Evolutionary conservation across 192 early-diverging fungal genomes (phyloP), one percentile per base, ranked within the genome.

Genomic region (Podila clonocystis): DNA sequence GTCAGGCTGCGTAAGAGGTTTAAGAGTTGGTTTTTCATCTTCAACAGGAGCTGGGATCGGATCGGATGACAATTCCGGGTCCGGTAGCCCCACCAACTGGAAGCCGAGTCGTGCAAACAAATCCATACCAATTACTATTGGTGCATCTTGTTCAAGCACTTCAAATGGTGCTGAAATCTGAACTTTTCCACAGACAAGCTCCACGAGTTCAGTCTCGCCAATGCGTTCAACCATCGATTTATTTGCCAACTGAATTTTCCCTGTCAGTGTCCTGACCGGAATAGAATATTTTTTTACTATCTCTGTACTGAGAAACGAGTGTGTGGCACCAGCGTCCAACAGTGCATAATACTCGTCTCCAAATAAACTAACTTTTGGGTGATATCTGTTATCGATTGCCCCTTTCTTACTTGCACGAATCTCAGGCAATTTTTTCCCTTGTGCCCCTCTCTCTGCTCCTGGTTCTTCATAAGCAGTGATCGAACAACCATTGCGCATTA

Each of bases 171-270:
- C 63, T 20, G 63, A 65, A 65, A 65, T 65, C 13, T 45, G 63
- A 29, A 38, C 34, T 58, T 41, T 68, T 68, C 66, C 66, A 68
- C 66, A 68, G 38, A 68, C 55, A 24, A 68, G 31, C 66, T 68
- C 66, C 9, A 68, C 48, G 57, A 58, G n/a, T 30, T 59, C 66
- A 2, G 66, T 68, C 55, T 68, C 66, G 22, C 66, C 66, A 19
- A 58, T 33, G 52, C 57, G 57, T 41, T 33, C 13, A 9, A 58
- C 36, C 2, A n/a, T 24, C 38, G 66, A 68, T 11, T 41, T 41
- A 57, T 68, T 38, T 5, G 66, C 66, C 31, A 68, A 68, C 38
- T 68, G 55, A 31, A 59, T 68, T 52, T 13, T 58, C 12, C 66
- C 57, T n/a, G 30, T 58, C 66, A 41, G 29, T 38, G 45, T 38